These are phyloP conservation scores for Epichloe gansuensis DNA, from an alignment of 2,329 filamentous ascomycete species.

Conservation along the genomic window DNA sequence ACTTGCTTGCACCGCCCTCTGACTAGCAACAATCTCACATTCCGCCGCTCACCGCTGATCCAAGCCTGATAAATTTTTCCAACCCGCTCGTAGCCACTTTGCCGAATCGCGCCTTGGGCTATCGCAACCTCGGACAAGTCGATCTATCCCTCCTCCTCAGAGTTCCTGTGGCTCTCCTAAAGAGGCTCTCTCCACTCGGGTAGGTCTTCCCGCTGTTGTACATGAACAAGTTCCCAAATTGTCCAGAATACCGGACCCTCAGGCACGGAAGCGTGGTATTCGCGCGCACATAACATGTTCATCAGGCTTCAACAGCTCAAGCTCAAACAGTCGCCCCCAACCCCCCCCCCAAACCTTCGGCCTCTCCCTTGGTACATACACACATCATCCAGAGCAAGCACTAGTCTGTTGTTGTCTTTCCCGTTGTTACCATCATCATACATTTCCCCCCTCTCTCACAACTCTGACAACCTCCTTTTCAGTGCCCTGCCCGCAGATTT, in stretches of 20 bases:
- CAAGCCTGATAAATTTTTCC: background rate
- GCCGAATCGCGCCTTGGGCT: background rate
- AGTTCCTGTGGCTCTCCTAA: background rate
- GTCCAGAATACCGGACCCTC: background rate
- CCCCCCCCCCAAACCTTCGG: background rate
- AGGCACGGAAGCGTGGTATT: background rate
- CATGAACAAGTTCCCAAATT: too few relatives aligned
- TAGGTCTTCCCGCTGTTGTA: background rate
- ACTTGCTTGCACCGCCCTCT: background rate
- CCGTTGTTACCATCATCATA: background rate
- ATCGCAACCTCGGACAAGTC: background rate
- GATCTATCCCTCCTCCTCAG: background rate
- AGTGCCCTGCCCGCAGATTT: background rate
- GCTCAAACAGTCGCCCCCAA: background rate
- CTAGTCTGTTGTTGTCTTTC: background rate
- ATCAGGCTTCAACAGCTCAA: constrained; percentile 15
- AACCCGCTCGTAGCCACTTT: constrained; percentile 2
- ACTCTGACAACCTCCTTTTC: background rate
- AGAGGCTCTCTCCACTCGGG: background rate
- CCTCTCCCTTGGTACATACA: background rate
- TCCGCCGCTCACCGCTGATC: constrained; percentile 3
- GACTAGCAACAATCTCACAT: background rate
- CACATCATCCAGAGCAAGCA: background rate
- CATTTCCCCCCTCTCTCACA: background rate
- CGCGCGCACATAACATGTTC: background rate